These are phyloP conservation scores for Kwoniella shandongensis DNA, from an alignment of 768 basidiomycete genomes.

Conservation along the genomic window DNA sequence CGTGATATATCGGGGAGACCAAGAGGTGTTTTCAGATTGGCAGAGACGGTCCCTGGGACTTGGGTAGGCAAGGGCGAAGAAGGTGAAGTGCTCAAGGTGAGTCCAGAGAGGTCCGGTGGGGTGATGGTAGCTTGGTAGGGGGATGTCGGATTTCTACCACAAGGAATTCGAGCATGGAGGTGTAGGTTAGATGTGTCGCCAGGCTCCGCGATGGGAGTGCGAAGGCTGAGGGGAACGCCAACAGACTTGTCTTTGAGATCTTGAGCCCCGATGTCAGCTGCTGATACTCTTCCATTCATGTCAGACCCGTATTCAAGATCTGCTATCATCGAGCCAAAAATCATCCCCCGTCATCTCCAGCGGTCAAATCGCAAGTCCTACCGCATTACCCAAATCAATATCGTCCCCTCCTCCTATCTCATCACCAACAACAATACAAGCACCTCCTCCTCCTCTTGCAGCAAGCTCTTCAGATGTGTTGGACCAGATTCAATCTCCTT, in stretches of 20 bases:
- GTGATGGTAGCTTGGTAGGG: background rate
- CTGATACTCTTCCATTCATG: too few species aligned
- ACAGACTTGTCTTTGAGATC: too few species aligned
- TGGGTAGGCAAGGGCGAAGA: slow-evolving; percentile 50
- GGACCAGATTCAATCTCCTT: background rate
- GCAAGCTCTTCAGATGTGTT: background rate
- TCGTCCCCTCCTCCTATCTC: slow-evolving; percentile 4
- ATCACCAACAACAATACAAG: slow-evolving; percentile 10
- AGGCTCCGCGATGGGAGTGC: too few species aligned
- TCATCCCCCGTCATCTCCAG: too few species aligned
- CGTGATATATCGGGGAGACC: slow-evolving; percentile 22
- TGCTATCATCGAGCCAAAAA: slow-evolving; percentile 8
- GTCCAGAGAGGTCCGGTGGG: too few species aligned
- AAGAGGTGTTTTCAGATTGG: slow-evolving; percentile 52
- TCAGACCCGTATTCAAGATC: slow-evolving; percentile 12
- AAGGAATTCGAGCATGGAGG: too few species aligned
- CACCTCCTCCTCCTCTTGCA: slow-evolving; percentile 16
- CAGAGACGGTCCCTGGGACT: slow-evolving; percentile 51
- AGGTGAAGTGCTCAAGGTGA: slow-evolving; percentile 47
- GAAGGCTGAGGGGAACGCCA: too few species aligned
- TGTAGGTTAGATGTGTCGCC: too few species aligned
- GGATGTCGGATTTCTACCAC: background rate
- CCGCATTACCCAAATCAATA: too few species aligned
- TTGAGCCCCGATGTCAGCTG: too few species aligned
- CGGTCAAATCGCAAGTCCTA: too few species aligned